These are phyloP conservation scores for Quercus ilex DNA, from an alignment of 306 rosid genomes.

Conservation along the genomic window DNA sequence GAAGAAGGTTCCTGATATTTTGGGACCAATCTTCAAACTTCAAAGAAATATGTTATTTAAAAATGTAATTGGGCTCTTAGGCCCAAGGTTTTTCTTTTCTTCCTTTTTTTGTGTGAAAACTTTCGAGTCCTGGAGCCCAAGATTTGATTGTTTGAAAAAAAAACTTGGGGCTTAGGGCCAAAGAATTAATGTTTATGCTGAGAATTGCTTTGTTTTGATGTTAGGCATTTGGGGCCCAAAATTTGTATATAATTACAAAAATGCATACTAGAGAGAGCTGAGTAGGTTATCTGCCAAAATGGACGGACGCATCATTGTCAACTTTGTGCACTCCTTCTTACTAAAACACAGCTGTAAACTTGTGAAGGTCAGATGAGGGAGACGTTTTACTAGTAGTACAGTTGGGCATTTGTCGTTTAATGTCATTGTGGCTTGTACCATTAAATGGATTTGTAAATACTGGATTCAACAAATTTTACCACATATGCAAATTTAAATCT, in stretches of 20 bases:
- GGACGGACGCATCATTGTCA: conserved; percentile 12
- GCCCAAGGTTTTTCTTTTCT: too few species aligned
- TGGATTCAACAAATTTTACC: conserved; percentile 20
- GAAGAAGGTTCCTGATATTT: too few species aligned
- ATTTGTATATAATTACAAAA: conserved; percentile 39
- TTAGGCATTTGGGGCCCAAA: too few species aligned
- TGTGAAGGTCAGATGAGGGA: conserved; percentile 15
- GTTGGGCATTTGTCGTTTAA: background rate
- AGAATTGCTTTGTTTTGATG: too few species aligned
- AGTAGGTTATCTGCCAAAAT: conserved; percentile 16
- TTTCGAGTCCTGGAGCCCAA: too few species aligned
- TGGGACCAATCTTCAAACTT: too few species aligned
- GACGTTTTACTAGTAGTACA: background rate
- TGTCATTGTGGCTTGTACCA: conserved; percentile 19
- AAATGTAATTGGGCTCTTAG: too few species aligned
- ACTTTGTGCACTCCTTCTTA: conserved; percentile 8
- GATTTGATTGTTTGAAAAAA: too few species aligned
- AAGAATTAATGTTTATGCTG: too few species aligned
- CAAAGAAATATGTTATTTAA: too few species aligned
- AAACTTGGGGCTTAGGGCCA: too few species aligned
- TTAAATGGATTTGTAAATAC: conserved; percentile 19
- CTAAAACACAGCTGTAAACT: conserved; percentile 18
- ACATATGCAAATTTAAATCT: background rate
- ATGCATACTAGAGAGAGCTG: conserved; percentile 24
- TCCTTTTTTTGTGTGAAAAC: too few species aligned